Conservation (phyloP, 805 yeast species). For the Candida succiphila region DNA sequence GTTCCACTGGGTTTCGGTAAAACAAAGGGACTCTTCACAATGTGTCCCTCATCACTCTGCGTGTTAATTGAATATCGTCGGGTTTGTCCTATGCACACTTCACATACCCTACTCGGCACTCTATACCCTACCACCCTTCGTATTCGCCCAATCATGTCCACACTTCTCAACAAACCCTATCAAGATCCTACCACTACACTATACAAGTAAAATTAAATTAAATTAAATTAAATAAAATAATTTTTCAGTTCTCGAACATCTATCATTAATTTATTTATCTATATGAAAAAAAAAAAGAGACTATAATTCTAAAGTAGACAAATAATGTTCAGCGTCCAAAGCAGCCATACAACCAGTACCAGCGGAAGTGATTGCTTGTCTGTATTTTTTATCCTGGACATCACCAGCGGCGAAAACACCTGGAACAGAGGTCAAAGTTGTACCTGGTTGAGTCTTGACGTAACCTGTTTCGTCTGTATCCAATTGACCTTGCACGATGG, state of each 20-base stretch:
- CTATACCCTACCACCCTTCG: too few relatives aligned
- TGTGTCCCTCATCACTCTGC: not conserved
- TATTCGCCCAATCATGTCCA: too few relatives aligned
- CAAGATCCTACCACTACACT: too few relatives aligned
- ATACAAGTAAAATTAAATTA: too few relatives aligned
- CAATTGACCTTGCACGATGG: conserved; percentile 65
- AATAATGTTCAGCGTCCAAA: conserved; percentile 79
- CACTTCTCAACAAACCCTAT: too few relatives aligned
- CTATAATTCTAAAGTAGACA: conserved; percentile 27
- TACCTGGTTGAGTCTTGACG: conserved; percentile 82
- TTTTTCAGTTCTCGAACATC: not conserved
- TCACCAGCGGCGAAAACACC: conserved; percentile 99
- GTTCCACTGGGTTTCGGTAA: too few relatives aligned
- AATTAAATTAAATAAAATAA: too few relatives aligned
- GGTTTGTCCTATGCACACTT: too few relatives aligned
- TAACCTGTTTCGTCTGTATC: conserved; percentile 86
- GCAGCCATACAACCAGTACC: conserved; percentile 99
- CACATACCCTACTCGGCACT: too few relatives aligned
- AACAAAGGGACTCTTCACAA: too few relatives aligned
- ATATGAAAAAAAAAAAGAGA: not conserved
- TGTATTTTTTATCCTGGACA: conserved; percentile 91
- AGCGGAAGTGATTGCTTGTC: conserved; percentile 99
- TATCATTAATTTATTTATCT: too few relatives aligned
- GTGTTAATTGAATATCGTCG: too few relatives aligned
- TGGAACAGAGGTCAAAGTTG: conserved; percentile 72